Percentiles rank a stretch among this genome's conserved stretches.
These are phyloP conservation scores for Ustilago cynodontis DNA, from an alignment of 1,284 basidiomycete species.

Conservation along the genomic window DNA sequence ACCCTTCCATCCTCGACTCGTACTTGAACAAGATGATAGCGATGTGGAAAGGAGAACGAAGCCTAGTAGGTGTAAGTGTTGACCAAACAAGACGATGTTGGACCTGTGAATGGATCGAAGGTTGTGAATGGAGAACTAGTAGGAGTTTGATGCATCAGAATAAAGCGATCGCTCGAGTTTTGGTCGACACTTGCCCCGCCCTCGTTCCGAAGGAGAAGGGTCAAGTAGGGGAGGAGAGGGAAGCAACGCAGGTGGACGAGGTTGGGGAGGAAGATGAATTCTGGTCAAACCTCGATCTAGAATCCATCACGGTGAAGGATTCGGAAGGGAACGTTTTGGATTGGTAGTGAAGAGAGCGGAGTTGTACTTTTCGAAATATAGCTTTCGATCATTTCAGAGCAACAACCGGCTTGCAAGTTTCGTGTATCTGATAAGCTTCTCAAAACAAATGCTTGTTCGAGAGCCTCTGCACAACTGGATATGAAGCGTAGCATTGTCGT, in stretches of 20 bases:
- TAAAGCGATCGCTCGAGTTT: too few relatives aligned
- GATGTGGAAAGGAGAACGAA: conserved; percentile 54
- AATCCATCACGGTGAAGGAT: conserved; percentile 22
- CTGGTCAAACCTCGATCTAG: conserved; percentile 38
- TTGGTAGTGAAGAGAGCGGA: conserved; percentile 19
- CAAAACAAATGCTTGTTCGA: too few relatives aligned
- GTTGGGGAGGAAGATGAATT: conserved; percentile 17
- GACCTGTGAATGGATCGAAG: conserved; percentile 60
- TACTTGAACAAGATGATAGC: conserved; percentile 45
- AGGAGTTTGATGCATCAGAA: conserved; percentile 2
- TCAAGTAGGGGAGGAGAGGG: too few relatives aligned
- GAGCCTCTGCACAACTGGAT: too few relatives aligned
- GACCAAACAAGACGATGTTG: conserved; percentile 53
- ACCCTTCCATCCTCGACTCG: conserved; percentile 26
- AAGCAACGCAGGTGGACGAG: background rate
- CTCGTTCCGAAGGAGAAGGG: too few relatives aligned
- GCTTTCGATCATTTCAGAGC: too few relatives aligned
- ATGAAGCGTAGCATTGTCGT: too few relatives aligned
- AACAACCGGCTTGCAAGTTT: too few relatives aligned
- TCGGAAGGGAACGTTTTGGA: conserved; percentile 25
- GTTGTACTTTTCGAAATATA: too few relatives aligned
- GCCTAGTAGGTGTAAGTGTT: conserved; percentile 42
- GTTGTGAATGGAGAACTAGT: conserved; percentile 62
- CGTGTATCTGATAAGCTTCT: too few relatives aligned
- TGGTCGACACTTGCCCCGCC: too few relatives aligned